These are phyloP conservation scores for Kodamaea arcana DNA, from an alignment of 1,139 yeast species.

Conservation along the genomic window DNA sequence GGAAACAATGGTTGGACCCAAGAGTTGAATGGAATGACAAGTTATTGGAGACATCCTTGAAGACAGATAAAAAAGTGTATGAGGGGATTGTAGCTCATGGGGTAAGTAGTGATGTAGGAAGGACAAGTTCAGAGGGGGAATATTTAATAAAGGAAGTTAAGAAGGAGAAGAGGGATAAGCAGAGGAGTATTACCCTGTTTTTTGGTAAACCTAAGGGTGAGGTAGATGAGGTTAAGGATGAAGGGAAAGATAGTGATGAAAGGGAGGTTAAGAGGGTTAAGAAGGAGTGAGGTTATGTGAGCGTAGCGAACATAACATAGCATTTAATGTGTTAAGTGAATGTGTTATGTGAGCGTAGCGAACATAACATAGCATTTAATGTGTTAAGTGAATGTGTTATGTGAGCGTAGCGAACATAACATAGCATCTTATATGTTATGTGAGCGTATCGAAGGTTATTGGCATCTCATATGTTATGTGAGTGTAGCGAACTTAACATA, in stretches of 20 bases:
- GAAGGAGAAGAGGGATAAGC: constrained; percentile 13
- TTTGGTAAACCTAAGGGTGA: constrained; percentile 13
- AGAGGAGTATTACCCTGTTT: constrained; percentile 26
- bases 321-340: no score
- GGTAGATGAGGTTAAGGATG: constrained; percentile 2
- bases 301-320: no score
- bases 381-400: no score
- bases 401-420: no score
- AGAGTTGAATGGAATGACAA: constrained; percentile 33
- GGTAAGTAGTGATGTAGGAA: constrained; percentile 67
- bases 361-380: no score
- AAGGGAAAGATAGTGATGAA: constrained; percentile 1
- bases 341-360: no score
- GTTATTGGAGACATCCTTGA: constrained; percentile 34
- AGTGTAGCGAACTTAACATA: no score
- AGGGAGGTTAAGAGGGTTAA: constrained; percentile 1
- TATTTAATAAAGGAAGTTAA: constrained; percentile 15
- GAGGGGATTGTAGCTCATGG: constrained; percentile 45
- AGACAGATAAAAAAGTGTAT: constrained; percentile 38
- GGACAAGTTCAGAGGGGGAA: constrained; percentile 25
- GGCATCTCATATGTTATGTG: no score
- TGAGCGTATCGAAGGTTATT: no score
- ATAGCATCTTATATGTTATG: no score
- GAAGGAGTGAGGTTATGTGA: constrained; percentile 1
- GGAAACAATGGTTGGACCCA: constrained; percentile 63